Percentiles rank a stretch among this genome's conserved stretches.
phyloP scores from a whole-genome alignment of 495 filamentous ascomycete genomes.

The Aspergillus taichungensis region DNA sequence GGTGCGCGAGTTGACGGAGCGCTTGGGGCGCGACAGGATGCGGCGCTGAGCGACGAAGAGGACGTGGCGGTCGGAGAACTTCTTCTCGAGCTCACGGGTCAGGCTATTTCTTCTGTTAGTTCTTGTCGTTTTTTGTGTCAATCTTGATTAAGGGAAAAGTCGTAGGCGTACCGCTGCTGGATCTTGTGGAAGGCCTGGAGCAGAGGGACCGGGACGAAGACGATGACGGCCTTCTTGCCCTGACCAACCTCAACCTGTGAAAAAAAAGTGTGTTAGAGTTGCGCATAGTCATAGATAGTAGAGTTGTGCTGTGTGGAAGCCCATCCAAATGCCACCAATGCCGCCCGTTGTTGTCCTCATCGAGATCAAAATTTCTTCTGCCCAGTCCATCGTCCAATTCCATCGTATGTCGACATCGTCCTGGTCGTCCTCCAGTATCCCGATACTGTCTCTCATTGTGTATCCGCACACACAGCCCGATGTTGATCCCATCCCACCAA shows the following conservation, averaged over 20 bases:
- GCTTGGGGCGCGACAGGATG: constrained; percentile 96
- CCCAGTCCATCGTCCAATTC: neutral
- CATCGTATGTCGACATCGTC: neutral
- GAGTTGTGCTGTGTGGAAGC: too few species aligned
- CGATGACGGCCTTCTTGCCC: constrained; percentile 99
- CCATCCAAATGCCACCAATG: neutral
- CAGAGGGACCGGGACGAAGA: constrained; percentile 99
- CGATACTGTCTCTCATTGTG: too few species aligned
- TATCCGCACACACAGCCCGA: neutral
- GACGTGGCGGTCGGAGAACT: constrained; percentile 99
- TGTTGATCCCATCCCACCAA: neutral
- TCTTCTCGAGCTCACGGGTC: constrained; percentile 99
- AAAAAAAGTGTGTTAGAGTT: constrained; percentile 17
- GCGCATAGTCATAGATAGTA: neutral
- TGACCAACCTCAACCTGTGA: constrained; percentile 96
- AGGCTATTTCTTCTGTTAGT: constrained; percentile 48
- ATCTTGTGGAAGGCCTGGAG: constrained; percentile 94
- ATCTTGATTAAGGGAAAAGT: neutral
- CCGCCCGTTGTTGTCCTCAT: neutral
- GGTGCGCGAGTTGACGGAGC: constrained; percentile 86
- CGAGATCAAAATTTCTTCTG: neutral
- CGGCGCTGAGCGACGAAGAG: constrained; percentile 97
- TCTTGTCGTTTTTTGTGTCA: constrained; percentile 5
- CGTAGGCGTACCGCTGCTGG: constrained; percentile 82
- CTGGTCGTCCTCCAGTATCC: neutral